phyloP scores from a whole-genome alignment of 805 yeast genomes.

The Cyberlindnera americana region DNA sequence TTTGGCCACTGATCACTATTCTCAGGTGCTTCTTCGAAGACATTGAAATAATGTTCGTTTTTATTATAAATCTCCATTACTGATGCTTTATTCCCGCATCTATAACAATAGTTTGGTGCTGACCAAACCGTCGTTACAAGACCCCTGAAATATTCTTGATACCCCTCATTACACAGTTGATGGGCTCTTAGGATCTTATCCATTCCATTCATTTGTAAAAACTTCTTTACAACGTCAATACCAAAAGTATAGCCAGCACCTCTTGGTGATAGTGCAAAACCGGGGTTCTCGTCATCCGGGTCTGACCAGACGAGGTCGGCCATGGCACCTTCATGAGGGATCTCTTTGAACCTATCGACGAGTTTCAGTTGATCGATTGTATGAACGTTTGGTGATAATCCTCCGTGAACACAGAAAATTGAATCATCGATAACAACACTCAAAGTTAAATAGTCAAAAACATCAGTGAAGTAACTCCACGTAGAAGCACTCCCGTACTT shows the following conservation, averaged over 20 bases:
- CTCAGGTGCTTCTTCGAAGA: constrained; percentile 96
- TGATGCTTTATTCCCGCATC: constrained; percentile 98
- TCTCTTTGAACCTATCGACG: constrained; percentile 87
- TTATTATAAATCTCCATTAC: constrained; percentile 80
- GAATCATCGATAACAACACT: constrained; percentile 88
- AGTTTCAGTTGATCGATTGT: constrained; percentile 88
- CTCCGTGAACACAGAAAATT: constrained; percentile 96
- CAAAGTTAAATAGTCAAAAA: constrained; percentile 86
- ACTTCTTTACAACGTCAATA: constrained; percentile 81
- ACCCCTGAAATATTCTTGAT: constrained; percentile 86
- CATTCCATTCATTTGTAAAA: constrained; percentile 72
- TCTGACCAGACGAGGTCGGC: constrained; percentile 99
- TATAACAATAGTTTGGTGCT: constrained; percentile 95
- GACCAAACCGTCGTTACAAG: constrained; percentile 96
- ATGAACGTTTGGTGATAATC: constrained; percentile 91
- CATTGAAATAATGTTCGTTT: constrained; percentile 74
- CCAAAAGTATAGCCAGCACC: constrained; percentile 99
- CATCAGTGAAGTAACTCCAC: constrained; percentile 87
- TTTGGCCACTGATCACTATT: constrained; percentile 50
- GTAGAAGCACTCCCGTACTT: constrained; percentile 80
- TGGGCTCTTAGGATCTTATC: constrained; percentile 89
- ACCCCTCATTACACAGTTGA: constrained; percentile 95
- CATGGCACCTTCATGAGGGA: constrained; percentile 99
- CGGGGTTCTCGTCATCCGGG: constrained; percentile 78
- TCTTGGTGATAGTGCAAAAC: constrained; percentile 85